Evolutionary conservation across 73 alveolate species (phyloP).

Genomic region (Paramecium bursaria): DNA sequence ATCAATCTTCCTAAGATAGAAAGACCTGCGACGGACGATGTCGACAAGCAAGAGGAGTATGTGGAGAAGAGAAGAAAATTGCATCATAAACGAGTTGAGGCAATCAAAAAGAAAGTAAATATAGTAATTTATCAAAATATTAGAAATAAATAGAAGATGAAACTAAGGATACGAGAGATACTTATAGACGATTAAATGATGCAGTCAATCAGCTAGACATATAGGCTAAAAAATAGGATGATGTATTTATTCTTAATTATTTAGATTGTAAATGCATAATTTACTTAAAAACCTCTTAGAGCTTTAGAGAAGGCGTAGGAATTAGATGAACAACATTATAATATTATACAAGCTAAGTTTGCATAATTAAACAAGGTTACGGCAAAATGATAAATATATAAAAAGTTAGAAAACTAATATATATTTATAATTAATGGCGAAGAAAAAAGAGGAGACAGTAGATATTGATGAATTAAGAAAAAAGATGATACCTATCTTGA

Average conservation of each 20-base stretch:
- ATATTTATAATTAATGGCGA: no score
- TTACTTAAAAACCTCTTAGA: slow-evolving; percentile 46
- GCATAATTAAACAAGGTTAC: no score
- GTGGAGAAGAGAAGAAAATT: slow-evolving; percentile 4
- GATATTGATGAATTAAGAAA: slow-evolving; percentile 44
- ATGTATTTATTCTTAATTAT: not conserved
- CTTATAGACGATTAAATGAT: slow-evolving; percentile 4
- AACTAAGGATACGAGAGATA: not conserved
- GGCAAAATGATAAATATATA: no score
- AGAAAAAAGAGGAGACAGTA: slow-evolving; percentile 41
- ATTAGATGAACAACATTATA: slow-evolving; percentile 52
- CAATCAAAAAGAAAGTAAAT: slow-evolving; percentile 25
- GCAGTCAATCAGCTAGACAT: not conserved
- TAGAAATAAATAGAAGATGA: not conserved
- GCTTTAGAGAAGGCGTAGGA: slow-evolving; percentile 49
- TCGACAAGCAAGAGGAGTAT: slow-evolving; percentile 21
- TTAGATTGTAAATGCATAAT: slow-evolving; percentile 32
- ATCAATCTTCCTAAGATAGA: slow-evolving; percentile 22
- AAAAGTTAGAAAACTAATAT: no score
- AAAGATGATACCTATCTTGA: slow-evolving; percentile 3
- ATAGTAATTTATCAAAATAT: not conserved
- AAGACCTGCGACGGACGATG: not conserved
- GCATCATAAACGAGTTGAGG: slow-evolving; percentile 42
- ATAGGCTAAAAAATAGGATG: slow-evolving; percentile 33
- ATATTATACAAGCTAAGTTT: no score